Evolutionary conservation across 441 rosid species (phyloP), one percentile per base, ranked within the genome.

Genomic region (Theobroma grandiflorum): DNA sequence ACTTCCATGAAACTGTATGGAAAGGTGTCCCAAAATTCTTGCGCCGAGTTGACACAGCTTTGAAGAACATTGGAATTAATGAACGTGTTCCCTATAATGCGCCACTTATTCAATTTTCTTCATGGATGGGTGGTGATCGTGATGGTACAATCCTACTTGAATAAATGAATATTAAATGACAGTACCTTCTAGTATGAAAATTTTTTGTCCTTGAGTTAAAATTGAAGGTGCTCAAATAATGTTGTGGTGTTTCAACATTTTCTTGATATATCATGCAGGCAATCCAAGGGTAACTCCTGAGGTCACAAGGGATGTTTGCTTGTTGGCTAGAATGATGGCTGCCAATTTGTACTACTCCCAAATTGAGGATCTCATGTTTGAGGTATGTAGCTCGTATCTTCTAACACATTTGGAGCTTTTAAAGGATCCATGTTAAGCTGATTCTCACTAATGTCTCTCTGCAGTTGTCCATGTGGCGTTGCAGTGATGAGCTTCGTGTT

Each of bases 61-160:
- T 96, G 84, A 93, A 94, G 82, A 96, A 91, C 81, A 89, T 96
- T 6, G 99, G 99, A 72, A 94, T 96, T 43, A 84, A 90, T 72
- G 99, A 96, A 72, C 91, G 99, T 43, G 90, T 96, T 82, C 99
- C 99, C 14, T 93, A 95, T 64, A 95, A 95, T 84, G 99, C 98
- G 14, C 99, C 99, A 8, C 87, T 95, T 26, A 96, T 96, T 84
- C 99, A 96, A 22, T 96, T 96, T 81, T 96, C 99, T 76, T 96
- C 99, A 37, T 96, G 98, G 99, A 96, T 96, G 99, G 99, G 99
- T 45, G 99, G 99, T 43, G 99, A 96, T 83, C 99, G 99, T 83
- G 98, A 96, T 77, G 99, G 99, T 94, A 85, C 43, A 81, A 55
- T 82, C 79, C n/a, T 79, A 16, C 59, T 74, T 20, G 61, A 18